Conservation (phyloP, 2,329 filamentous ascomycete species). For the Aspergillus puulaauensis region DNA sequence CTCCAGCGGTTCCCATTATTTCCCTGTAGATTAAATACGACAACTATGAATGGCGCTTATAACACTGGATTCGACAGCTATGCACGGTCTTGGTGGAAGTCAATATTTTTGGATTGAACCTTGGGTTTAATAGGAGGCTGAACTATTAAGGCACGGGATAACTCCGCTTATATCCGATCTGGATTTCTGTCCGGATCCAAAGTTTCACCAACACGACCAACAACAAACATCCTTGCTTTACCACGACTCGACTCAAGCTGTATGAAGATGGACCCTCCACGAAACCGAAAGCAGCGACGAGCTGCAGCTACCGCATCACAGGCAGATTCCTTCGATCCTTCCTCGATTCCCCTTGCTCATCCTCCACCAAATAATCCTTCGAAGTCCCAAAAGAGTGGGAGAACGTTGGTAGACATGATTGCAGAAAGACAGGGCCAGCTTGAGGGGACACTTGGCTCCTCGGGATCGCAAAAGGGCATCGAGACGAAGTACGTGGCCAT, state of each 20-base stretch:
- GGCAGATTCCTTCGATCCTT: constrained; percentile 23
- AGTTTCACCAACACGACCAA: not conserved
- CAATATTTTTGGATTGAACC: not conserved
- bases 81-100: not conserved
- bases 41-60: not conserved
- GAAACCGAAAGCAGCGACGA: constrained; percentile 43
- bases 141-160: not conserved
- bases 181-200: not conserved
- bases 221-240: not conserved
- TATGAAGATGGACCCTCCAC: constrained; percentile 27
- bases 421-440: constrained; percentile 43
- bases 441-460: constrained; percentile 9
- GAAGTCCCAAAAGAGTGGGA: constrained; percentile 23
- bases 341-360: constrained; percentile 35
- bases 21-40: not conserved
- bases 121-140: not conserved
- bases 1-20: not conserved
- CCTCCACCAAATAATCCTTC: constrained; percentile 20
- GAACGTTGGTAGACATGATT: constrained; percentile 47
- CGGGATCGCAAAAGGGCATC: not conserved
- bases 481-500: constrained; percentile 35
- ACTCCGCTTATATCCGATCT: constrained; percentile 20
- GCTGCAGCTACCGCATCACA: constrained; percentile 27
- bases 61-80: not conserved
- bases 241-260: not conserved